Evolutionary conservation across 495 filamentous ascomycete genomes (phyloP).

Genomic region (Durotheca rogersii): DNA sequence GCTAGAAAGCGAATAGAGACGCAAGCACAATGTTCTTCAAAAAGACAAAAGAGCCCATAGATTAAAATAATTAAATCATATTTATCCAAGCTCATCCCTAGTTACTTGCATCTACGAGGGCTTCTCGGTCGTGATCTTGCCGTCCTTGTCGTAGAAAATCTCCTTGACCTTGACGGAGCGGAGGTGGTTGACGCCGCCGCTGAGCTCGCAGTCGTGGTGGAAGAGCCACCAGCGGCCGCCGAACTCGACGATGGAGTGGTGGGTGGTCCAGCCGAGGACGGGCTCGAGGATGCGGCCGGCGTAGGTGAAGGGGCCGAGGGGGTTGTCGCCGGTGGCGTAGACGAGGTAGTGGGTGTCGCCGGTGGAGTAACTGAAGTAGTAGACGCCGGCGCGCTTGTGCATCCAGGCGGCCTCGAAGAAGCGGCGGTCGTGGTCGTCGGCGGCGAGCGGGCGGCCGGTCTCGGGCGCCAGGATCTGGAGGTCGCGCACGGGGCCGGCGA

Average conservation of each 20-base stretch:
- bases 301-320: conserved; percentile 70
- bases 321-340: conserved; percentile 61
- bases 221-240: conserved; percentile 69
- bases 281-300: conserved; percentile 69
- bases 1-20: too few relatives aligned
- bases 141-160: conserved; percentile 66
- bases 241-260: conserved; percentile 76
- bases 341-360: conserved; percentile 71
- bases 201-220: conserved; percentile 69
- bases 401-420: conserved; percentile 81
- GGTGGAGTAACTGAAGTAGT: conserved; percentile 77
- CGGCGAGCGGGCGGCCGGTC: conserved; percentile 55
- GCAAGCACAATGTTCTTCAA: too few relatives aligned
- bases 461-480: conserved; percentile 59
- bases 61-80: too few relatives aligned
- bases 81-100: too few relatives aligned
- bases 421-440: conserved; percentile 68
- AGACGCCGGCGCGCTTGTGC: conserved; percentile 63
- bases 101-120: conserved; percentile 26
- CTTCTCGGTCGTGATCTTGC: conserved; percentile 53
- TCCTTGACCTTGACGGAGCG: conserved; percentile 69
- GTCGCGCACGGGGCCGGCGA: conserved; percentile 51
- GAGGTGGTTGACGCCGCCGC: conserved; percentile 62
- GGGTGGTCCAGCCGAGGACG: conserved; percentile 75
- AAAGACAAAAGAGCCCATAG: too few relatives aligned